Evolutionary conservation across 1,284 basidiomycete species (phyloP).

Genomic region (Xerocomus alliaceus): DNA sequence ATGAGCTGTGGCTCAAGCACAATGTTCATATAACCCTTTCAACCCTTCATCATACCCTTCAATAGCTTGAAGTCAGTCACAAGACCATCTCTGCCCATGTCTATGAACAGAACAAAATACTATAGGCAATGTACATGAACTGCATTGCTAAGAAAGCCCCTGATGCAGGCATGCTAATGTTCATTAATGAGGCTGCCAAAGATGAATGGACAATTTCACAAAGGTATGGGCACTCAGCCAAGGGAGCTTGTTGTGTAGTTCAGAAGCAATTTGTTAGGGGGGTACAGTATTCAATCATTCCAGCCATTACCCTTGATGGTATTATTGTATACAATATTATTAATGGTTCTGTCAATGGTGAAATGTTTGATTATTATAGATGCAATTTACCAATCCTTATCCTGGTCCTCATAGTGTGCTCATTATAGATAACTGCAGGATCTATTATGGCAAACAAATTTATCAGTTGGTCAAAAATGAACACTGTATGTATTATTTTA

Average conservation of each 20-base stretch:
- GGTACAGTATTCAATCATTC: constrained; percentile 24
- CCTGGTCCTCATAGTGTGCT: no score
- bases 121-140: constrained; percentile 3
- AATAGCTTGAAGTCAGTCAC: neutral
- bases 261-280: neutral
- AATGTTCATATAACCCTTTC: neutral
- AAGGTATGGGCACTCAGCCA: constrained; percentile 7
- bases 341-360: constrained; percentile 1
- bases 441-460: no score
- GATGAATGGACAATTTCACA: constrained; percentile 23
- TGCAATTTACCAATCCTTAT: no score
- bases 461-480: no score
- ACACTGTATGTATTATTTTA: no score
- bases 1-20: neutral
- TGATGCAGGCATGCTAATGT: constrained; percentile 6
- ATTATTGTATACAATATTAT: constrained; percentile 40
- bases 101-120: neutral
- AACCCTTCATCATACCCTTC: neutral
- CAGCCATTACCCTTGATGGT: constrained; percentile 26
- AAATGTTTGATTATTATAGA: no score
- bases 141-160: neutral
- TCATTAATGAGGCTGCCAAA: constrained; percentile 36
- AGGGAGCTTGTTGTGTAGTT: neutral
- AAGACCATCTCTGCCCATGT: neutral
- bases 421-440: no score